Conservation (phyloP, 768 basidiomycete species). For the Trametes cubensis region DNA sequence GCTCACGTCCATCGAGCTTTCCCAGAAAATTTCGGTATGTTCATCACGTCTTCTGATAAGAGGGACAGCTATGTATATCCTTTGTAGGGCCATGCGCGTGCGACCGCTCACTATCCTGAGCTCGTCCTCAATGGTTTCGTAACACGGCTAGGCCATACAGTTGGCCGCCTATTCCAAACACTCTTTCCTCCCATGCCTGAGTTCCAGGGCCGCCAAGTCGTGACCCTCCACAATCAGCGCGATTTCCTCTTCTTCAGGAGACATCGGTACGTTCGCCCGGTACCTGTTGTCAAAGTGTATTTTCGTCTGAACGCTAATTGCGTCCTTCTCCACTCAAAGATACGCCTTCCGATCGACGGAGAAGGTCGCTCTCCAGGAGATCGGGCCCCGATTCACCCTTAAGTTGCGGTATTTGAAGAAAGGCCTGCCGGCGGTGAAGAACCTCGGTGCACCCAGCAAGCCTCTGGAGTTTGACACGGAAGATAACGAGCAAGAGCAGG, state of each 20-base stretch:
- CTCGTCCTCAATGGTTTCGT: conserved; percentile 94
- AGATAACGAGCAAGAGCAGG: conserved; percentile 10
- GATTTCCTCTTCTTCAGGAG: conserved; percentile 98
- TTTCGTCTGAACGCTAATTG: conserved; percentile 17
- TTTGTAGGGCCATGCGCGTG: conserved; percentile 82
- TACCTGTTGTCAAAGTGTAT: conserved; percentile 12
- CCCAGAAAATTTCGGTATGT: conserved; percentile 82
- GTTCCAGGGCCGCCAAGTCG: conserved; percentile 95
- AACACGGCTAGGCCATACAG: conserved; percentile 88
- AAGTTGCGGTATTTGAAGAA: conserved; percentile 90
- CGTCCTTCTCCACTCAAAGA: conserved; percentile 41
- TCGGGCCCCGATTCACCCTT: conserved; percentile 95
- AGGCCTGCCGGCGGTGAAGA: conserved; percentile 80
- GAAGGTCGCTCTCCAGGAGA: conserved; percentile 93
- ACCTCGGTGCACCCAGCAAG: conserved; percentile 63
- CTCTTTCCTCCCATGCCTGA: conserved; percentile 94
- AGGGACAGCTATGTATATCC: background rate
- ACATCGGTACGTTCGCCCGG: conserved; percentile 65
- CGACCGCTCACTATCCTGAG: conserved; percentile 93
- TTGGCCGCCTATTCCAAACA: conserved; percentile 95
- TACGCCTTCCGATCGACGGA: conserved; percentile 92
- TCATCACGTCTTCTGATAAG: too few species aligned
- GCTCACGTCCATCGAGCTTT: conserved; percentile 83
- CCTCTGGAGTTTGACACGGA: conserved; percentile 53
- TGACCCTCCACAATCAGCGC: conserved; percentile 95